These are phyloP conservation scores for Xylariomycetidae sp. DNA, from an alignment of 2,329 filamentous ascomycete species.

Conservation along the genomic window DNA sequence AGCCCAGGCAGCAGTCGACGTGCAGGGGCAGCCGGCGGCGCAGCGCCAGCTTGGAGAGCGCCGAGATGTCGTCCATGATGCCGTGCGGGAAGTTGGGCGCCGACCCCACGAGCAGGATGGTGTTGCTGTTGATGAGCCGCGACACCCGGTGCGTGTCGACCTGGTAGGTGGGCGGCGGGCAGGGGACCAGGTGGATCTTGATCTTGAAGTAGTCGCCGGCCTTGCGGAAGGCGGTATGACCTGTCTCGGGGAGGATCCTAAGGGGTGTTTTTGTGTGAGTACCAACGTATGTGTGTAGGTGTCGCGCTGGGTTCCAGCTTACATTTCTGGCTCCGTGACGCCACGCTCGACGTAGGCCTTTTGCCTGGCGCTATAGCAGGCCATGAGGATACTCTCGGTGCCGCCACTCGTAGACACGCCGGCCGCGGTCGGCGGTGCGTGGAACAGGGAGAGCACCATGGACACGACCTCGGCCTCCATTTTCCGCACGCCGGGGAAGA, in stretches of 20 bases:
- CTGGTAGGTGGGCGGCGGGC: constrained; percentile 80
- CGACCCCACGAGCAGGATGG: constrained; percentile 85
- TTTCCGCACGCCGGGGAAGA: constrained; percentile 95
- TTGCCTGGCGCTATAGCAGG: constrained; percentile 82
- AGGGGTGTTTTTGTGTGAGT: constrained; percentile 9
- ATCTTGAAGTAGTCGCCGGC: constrained; percentile 95
- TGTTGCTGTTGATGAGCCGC: constrained; percentile 90
- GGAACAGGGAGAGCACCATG: constrained; percentile 89
- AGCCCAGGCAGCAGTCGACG: constrained; percentile 96
- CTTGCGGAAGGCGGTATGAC: constrained; percentile 94
- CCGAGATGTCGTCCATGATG: constrained; percentile 91
- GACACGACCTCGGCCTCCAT: constrained; percentile 98
- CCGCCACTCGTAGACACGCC: constrained; percentile 90
- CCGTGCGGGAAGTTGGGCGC: constrained; percentile 98
- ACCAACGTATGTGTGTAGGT: neutral
- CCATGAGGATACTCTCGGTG: constrained; percentile 96
- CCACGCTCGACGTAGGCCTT: constrained; percentile 82
- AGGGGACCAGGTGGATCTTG: constrained; percentile 83
- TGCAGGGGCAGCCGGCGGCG: constrained; percentile 81
- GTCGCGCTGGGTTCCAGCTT: constrained; percentile 30
- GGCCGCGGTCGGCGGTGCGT: constrained; percentile 77
- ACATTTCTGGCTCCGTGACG: constrained; percentile 93
- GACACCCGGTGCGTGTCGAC: constrained; percentile 74
- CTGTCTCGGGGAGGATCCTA: constrained; percentile 90
- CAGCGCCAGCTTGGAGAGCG: constrained; percentile 76